Percentiles rank a stretch among this genome's conserved stretches.
Evolutionary conservation across 306 rosid species (phyloP).

Genomic region (Clitoria ternatea): DNA sequence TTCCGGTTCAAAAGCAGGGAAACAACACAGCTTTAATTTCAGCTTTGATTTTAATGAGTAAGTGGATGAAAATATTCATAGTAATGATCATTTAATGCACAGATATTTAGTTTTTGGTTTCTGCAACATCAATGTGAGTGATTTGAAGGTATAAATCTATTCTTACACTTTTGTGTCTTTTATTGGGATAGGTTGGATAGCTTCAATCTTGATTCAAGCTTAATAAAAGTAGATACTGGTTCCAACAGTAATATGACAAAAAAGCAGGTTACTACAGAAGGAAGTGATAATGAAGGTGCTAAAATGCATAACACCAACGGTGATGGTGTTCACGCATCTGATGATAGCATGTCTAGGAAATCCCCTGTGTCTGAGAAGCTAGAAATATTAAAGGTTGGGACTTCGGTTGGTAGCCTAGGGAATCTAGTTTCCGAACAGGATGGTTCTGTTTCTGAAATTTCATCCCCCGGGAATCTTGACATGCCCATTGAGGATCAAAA

Average conservation of each 20-base stretch:
- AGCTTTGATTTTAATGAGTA: constrained; percentile 83
- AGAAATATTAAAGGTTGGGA: constrained; percentile 34
- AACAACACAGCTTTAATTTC: constrained; percentile 51
- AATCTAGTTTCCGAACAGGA: constrained; percentile 33
- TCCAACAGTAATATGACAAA: constrained; percentile 31
- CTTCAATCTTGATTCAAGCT: constrained; percentile 57
- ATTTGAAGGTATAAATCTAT: not conserved
- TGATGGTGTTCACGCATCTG: constrained; percentile 29
- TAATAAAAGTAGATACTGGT: constrained; percentile 38
- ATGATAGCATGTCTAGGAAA: constrained; percentile 29
- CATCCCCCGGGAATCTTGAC: constrained; percentile 30
- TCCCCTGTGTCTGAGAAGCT: constrained; percentile 37
- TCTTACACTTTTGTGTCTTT: constrained; percentile 9
- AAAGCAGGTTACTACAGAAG: constrained; percentile 39
- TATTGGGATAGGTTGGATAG: constrained; percentile 51
- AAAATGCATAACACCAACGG: constrained; percentile 25
- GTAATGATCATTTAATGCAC: not conserved
- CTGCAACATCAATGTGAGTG: not conserved
- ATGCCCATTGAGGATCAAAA: constrained; percentile 24
- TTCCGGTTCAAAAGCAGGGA: constrained; percentile 51
- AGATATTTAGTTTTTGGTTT: constrained; percentile 21
- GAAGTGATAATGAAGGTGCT: constrained; percentile 35
- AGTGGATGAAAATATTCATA: constrained; percentile 31
- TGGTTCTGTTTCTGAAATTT: constrained; percentile 31
- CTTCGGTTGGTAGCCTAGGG: constrained; percentile 31